These are phyloP conservation scores for Candida coleopterorum DNA, from an alignment of 805 yeast species.

Conservation along the genomic window DNA sequence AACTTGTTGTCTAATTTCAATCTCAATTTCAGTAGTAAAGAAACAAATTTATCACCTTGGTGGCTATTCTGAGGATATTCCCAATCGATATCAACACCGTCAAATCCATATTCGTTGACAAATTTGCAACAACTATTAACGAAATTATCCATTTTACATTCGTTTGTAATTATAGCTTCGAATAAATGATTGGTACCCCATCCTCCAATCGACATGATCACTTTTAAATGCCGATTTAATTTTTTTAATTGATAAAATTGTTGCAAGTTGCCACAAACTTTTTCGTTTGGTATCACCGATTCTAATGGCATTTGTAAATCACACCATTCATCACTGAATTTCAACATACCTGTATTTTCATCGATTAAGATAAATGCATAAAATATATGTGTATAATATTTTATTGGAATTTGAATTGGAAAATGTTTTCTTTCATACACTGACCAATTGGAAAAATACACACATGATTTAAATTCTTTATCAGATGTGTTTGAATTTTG, in stretches of 20 bases:
- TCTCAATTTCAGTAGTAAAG: conserved; percentile 7
- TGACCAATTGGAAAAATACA: conserved; percentile 53
- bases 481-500: not conserved
- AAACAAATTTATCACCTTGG: conserved; percentile 44
- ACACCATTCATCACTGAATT: conserved; percentile 60
- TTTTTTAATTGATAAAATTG: conserved; percentile 46
- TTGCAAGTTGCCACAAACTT: conserved; percentile 43
- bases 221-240: conserved; percentile 39
- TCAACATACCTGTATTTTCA: conserved; percentile 46
- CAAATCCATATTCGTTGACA: conserved; percentile 59
- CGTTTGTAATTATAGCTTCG: conserved; percentile 21
- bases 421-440: conserved; percentile 39
- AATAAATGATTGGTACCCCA: conserved; percentile 48
- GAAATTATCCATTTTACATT: conserved; percentile 37
- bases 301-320: conserved; percentile 45
- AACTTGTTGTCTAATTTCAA: conserved; percentile 18
- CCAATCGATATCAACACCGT: conserved; percentile 95
- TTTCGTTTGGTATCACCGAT: conserved; percentile 12
- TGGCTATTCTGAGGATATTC: conserved; percentile 62
- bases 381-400: conserved; percentile 58
- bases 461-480: conserved; percentile 17
- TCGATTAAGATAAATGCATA: conserved; percentile 74
- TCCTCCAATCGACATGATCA: conserved; percentile 82
- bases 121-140: conserved; percentile 43
- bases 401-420: conserved; percentile 60